Percentiles rank a stretch among this genome's conserved stretches.
phyloP scores from a whole-genome alignment of 2,329 filamentous ascomycete genomes.

The Capronia americana region DNA sequence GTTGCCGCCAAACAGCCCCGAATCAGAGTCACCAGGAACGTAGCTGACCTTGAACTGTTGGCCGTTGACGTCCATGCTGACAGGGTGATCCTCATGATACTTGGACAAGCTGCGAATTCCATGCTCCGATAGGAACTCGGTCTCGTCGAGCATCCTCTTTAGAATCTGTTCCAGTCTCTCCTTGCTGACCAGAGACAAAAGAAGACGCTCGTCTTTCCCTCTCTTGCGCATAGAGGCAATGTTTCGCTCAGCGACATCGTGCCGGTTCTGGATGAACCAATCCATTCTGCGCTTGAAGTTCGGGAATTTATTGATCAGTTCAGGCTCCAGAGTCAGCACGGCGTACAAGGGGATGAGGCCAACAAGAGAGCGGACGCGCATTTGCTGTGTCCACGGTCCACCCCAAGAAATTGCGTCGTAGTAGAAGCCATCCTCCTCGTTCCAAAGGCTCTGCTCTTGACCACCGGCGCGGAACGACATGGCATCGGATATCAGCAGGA shows the following conservation, averaged over 20 bases:
- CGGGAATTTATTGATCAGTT: constrained; percentile 88
- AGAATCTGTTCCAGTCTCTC: constrained; percentile 90
- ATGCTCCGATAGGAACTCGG: constrained; percentile 88
- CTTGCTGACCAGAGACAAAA: constrained; percentile 89
- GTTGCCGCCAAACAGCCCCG: constrained; percentile 92
- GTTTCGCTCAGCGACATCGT: constrained; percentile 87
- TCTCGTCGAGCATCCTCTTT: constrained; percentile 88
- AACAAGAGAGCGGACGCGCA: constrained; percentile 89
- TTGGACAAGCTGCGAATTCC: constrained; percentile 93
- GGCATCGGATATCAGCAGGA: constrained; percentile 95
- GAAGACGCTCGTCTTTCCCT: constrained; percentile 85
- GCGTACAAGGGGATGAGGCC: constrained; percentile 93
- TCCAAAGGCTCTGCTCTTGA: constrained; percentile 87
- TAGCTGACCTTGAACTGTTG: constrained; percentile 88
- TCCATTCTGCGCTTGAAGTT: constrained; percentile 91
- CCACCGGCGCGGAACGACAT: constrained; percentile 83
- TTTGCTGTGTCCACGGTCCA: constrained; percentile 88
- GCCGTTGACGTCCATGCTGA: constrained; percentile 94
- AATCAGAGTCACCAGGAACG: constrained; percentile 94
- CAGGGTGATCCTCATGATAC: constrained; percentile 86
- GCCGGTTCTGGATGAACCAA: constrained; percentile 90
- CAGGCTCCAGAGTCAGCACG: constrained; percentile 88
- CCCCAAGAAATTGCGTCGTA: constrained; percentile 98
- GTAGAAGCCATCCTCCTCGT: constrained; percentile 94
- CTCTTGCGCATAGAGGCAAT: constrained; percentile 91